A percentile compares a stretch with the other conserved stretches of the same genome.
phyloP scores from a whole-genome alignment of 2,329 filamentous ascomycete species.

The Canariomyces notabilis region DNA sequence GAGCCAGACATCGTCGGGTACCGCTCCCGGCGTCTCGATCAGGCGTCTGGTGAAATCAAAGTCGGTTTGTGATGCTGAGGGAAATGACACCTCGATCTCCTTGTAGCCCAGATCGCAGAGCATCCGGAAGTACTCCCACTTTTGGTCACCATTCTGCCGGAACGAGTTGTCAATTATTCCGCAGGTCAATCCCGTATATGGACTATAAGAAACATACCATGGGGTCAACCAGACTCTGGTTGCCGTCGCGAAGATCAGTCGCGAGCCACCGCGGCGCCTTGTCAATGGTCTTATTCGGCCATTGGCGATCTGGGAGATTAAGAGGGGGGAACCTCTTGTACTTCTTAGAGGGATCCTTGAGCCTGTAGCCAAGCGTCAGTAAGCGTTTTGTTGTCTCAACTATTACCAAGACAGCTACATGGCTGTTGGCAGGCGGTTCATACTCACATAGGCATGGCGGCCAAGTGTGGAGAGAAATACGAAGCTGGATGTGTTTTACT shows the following conservation, averaged over 20 bases:
- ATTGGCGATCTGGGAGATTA: conserved; percentile 67
- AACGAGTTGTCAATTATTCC: conserved; percentile 18
- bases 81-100: conserved; percentile 95
- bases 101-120: conserved; percentile 89
- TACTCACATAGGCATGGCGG: conserved; percentile 33
- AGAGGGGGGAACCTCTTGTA: conserved; percentile 66
- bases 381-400: conserved; percentile 11
- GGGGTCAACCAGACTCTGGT: conserved; percentile 87
- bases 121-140: conserved; percentile 94
- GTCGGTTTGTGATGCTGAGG: conserved; percentile 89
- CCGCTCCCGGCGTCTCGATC: conserved; percentile 74
- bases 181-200: neutral
- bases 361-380: conserved; percentile 40
- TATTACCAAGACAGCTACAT: conserved; percentile 5
- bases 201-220: conserved; percentile 59
- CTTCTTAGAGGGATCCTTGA: conserved; percentile 71
- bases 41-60: conserved; percentile 90
- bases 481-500: neutral
- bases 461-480: conserved; percentile 3
- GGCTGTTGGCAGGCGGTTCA: conserved; percentile 8
- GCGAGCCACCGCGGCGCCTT: conserved; percentile 88
- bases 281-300: conserved; percentile 76
- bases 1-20: conserved; percentile 85
- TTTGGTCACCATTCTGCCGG: conserved; percentile 83
- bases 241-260: conserved; percentile 84